These are phyloP conservation scores for Rubia yunnanensis DNA, from an alignment of 257 asterid genomes.

Conservation along the genomic window DNA sequence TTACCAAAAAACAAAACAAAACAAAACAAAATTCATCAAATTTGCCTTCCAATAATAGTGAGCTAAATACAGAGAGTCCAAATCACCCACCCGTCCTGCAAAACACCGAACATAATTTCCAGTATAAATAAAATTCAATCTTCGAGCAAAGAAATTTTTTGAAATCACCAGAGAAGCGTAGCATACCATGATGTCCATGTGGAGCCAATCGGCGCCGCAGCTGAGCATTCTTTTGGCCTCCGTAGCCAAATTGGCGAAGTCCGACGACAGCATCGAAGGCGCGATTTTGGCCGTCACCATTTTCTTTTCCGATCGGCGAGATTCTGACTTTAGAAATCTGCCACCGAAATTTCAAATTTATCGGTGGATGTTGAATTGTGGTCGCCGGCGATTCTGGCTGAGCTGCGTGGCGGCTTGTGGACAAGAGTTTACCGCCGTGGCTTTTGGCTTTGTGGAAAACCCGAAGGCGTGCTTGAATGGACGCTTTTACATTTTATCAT, in stretches of 20 bases:
- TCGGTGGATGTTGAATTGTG: too few species aligned
- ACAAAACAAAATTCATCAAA: slow-evolving; percentile 8
- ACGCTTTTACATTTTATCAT: too few species aligned
- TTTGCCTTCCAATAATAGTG: slow-evolving; percentile 1
- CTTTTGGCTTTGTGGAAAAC: not conserved
- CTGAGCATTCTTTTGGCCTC: slow-evolving; percentile 74
- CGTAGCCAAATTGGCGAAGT: slow-evolving; percentile 83
- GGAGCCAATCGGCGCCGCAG: slow-evolving; percentile 96
- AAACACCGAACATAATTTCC: slow-evolving; percentile 13
- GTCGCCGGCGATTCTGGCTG: not conserved
- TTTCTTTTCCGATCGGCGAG: not conserved
- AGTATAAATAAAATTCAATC: not conserved
- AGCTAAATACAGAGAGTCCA: not conserved
- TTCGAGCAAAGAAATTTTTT: too few species aligned
- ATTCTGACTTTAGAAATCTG: not conserved
- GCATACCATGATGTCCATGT: slow-evolving; percentile 91
- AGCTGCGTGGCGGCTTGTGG: not conserved
- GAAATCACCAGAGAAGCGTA: slow-evolving; percentile 16
- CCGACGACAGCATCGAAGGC: slow-evolving; percentile 93
- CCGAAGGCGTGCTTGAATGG: not conserved
- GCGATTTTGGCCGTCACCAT: slow-evolving; percentile 71
- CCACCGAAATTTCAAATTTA: not conserved
- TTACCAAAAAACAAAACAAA: not conserved
- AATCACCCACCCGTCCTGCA: slow-evolving; percentile 95
- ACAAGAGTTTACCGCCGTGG: not conserved